Percentiles rank a stretch among this genome's conserved stretches.
These are phyloP conservation scores for Penicillium cataractarum DNA, from an alignment of 495 filamentous ascomycete species.

Conservation along the genomic window DNA sequence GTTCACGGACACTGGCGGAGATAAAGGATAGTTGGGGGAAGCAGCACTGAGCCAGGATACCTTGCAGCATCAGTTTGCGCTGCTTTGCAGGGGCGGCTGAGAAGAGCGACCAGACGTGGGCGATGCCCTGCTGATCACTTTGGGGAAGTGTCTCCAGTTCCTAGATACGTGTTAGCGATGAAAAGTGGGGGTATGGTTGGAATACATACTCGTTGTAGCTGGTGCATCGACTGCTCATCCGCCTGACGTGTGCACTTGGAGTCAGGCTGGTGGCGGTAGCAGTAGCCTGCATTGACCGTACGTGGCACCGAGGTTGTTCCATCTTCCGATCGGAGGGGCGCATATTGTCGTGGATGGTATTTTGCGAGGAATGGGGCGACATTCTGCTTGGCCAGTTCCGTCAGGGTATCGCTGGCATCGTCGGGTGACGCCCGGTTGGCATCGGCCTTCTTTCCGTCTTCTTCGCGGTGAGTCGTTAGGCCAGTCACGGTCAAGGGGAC, in stretches of 20 bases:
- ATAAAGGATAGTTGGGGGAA: slow-evolving; percentile 95
- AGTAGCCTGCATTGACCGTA: slow-evolving; percentile 80
- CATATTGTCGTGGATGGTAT: slow-evolving; percentile 85
- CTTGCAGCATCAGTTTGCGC: slow-evolving; percentile 91
- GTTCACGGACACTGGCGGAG: slow-evolving; percentile 81
- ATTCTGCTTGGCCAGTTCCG: slow-evolving; percentile 54
- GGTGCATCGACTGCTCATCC: slow-evolving; percentile 94
- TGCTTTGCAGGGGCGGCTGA: slow-evolving; percentile 94
- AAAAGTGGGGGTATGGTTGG: background rate
- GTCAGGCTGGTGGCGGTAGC: slow-evolving; percentile 93
- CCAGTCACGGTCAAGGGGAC: background rate
- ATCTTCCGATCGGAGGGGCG: slow-evolving; percentile 56
- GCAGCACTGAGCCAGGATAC: slow-evolving; percentile 93
- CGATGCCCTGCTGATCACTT: slow-evolving; percentile 88
- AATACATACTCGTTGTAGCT: slow-evolving; percentile 75
- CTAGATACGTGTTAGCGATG: slow-evolving; percentile 40
- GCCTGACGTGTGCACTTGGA: slow-evolving; percentile 90
- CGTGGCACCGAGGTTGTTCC: slow-evolving; percentile 37
- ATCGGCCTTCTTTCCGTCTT: slow-evolving; percentile 27
- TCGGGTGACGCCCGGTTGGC: slow-evolving; percentile 25
- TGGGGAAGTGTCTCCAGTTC: slow-evolving; percentile 81
- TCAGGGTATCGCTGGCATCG: slow-evolving; percentile 29
- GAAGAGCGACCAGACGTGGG: slow-evolving; percentile 95
- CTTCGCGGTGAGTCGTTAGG: slow-evolving; percentile 6
- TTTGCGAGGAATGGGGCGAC: slow-evolving; percentile 83